phyloP scores from a whole-genome alignment of 2,329 filamentous ascomycete genomes.

The Cordyceps pruinosa region DNA sequence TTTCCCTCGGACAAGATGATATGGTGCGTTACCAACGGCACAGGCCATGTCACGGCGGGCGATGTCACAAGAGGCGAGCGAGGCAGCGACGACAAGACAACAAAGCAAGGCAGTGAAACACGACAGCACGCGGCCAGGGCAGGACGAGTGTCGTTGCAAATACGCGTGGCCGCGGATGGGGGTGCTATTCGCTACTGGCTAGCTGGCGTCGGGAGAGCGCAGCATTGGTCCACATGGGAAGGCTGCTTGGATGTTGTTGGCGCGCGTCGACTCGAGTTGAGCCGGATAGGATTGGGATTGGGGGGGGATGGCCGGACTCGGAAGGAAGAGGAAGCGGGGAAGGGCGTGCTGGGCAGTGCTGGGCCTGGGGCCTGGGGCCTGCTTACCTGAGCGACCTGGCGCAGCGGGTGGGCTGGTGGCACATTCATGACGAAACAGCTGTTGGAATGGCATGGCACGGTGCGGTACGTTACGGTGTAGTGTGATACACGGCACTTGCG shows the following conservation, averaged over 20 bases:
- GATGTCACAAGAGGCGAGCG: neutral
- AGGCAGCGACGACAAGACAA: neutral
- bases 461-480: neutral
- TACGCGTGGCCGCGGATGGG: neutral
- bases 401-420: neutral
- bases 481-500: neutral
- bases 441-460: too few species aligned
- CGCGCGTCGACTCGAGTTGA: too few species aligned
- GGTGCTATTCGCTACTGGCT: conserved; percentile 3
- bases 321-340: neutral
- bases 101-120: neutral
- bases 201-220: neutral
- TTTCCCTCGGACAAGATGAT: neutral
- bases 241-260: conserved; percentile 7
- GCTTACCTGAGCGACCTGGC: too few species aligned
- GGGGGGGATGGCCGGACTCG: conserved; percentile 3
- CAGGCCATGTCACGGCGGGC: neutral
- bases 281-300: neutral
- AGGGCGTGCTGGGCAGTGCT: too few species aligned
- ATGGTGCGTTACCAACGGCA: neutral
- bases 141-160: neutral
- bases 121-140: neutral
- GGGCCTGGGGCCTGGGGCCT: too few species aligned
- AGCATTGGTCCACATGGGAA: conserved; percentile 10
- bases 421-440: too few species aligned